A percentile compares a stretch with the other conserved stretches of the same genome.
Evolutionary conservation across 2,329 filamentous ascomycete genomes (phyloP).

Genomic region (Neofusicoccum cordaticola): DNA sequence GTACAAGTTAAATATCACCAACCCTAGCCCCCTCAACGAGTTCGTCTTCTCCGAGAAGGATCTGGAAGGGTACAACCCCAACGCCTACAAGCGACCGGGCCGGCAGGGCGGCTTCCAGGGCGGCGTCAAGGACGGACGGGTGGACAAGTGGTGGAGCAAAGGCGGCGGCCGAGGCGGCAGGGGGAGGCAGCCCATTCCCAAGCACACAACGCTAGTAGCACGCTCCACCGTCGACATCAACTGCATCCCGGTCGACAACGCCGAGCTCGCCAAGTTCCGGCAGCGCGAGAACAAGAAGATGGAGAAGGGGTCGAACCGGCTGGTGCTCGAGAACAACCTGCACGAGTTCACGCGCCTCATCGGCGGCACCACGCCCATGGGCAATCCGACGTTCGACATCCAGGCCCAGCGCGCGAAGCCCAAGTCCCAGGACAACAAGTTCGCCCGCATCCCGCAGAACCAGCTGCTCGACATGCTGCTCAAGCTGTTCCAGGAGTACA

Average conservation of each 20-base stretch:
- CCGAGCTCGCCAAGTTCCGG: constrained; percentile 17
- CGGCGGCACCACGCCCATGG: constrained; percentile 20
- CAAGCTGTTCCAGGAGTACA: constrained; percentile 76
- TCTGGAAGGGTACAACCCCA: constrained; percentile 67
- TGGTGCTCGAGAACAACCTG: constrained; percentile 15
- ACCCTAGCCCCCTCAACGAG: constrained; percentile 70
- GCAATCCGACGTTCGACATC: constrained; percentile 53
- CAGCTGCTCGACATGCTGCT: constrained; percentile 85
- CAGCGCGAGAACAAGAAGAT: constrained; percentile 9
- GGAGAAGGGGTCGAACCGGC: not conserved
- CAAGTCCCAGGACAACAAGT: constrained; percentile 72
- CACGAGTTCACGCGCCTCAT: constrained; percentile 13
- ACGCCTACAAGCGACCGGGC: constrained; percentile 25
- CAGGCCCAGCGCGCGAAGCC: constrained; percentile 34
- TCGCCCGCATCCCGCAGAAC: constrained; percentile 83
- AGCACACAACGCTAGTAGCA: constrained; percentile 52
- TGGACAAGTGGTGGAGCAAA: constrained; percentile 8
- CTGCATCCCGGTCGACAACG: constrained; percentile 39
- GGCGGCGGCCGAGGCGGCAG: not conserved
- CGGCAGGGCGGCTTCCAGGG: constrained; percentile 22
- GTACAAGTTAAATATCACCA: constrained; percentile 74
- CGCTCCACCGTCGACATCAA: constrained; percentile 55
- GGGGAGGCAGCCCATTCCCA: constrained; percentile 13
- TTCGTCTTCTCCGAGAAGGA: constrained; percentile 94
- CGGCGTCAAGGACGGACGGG: constrained; percentile 6